Base-by-base conservation (phyloP, 2,329 filamentous ascomycete genomes). In the Aspergillus sclerotialis region DNA sequence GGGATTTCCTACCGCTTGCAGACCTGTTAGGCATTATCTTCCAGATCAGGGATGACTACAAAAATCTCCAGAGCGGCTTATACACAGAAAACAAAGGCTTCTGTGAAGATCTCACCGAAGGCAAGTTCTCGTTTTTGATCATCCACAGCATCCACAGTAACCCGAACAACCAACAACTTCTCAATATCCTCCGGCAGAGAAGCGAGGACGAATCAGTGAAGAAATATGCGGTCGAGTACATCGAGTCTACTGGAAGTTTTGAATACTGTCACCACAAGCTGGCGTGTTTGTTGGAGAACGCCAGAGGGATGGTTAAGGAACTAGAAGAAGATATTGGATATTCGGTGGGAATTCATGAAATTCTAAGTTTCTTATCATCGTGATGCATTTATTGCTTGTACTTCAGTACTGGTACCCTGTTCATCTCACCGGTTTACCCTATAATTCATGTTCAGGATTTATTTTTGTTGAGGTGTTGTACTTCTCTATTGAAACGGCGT, bases 81-180 rank as follows among this genome's bases (percentile, higher is more conserved):
- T 95, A 95, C 69, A 80, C 80, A 24, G 71, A 82, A 44, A 90
- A 94, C 62, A 96, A 96, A 68, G 92, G 90, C 32, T 76, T 94
- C 48, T 94, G 86, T 61, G 90, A 96, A 67, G 92, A 96, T 63
- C 67, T 96, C 49, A 95, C 88, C 1, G 92, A 96, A 67, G 90
- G 90, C 44, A 96, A 96, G 71, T 95, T 95, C 68, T 90, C 83
- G 16, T 95, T 95, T 58, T 88, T 89, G 26, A 81, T 96, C 52
- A 94, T 96, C 52, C 90, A 96, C 66, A 83, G 84, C 58, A 93
- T 96, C 48, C 84, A 60, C 42, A 66, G 82, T 39, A 76, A 88
- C 55, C 63, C 63, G 2, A 50, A 50, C 3, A 68, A 66, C 36
- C 56, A 84, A 77, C 12, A 93, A 52, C 75, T 98, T 36, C 76